A percentile compares a stretch with the other conserved stretches of the same genome.
Conservation (phyloP, 345 rosid genomes). For the Linum lewisii region DNA sequence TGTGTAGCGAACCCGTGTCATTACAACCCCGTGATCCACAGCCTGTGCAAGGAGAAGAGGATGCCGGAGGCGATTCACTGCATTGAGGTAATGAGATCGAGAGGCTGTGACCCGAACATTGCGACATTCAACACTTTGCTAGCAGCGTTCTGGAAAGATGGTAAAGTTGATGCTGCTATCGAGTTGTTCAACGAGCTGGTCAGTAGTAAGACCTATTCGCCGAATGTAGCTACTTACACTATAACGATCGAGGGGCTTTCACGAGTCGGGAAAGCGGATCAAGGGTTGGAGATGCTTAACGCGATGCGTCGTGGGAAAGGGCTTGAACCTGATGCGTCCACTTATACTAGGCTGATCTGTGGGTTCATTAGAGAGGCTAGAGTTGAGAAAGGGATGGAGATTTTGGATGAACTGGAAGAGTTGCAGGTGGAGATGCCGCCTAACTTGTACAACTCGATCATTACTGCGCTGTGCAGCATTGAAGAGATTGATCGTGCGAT, state of each 20-base stretch:
- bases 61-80: slow-evolving; percentile 74
- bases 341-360: slow-evolving; percentile 68
- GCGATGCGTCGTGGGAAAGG: slow-evolving; percentile 65
- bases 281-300: slow-evolving; percentile 51
- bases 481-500: slow-evolving; percentile 67
- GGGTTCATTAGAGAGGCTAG: slow-evolving; percentile 81
- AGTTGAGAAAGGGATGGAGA: slow-evolving; percentile 61
- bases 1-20: slow-evolving; percentile 69
- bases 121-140: slow-evolving; percentile 84
- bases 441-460: slow-evolving; percentile 55
- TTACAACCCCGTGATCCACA: slow-evolving; percentile 75
- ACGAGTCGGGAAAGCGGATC: slow-evolving; percentile 74
- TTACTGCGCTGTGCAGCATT: slow-evolving; percentile 68
- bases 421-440: slow-evolving; percentile 58
- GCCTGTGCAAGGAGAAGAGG: slow-evolving; percentile 79
- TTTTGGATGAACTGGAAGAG: slow-evolving; percentile 62
- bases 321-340: slow-evolving; percentile 61
- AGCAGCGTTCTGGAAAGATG: slow-evolving; percentile 80
- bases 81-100: slow-evolving; percentile 70
- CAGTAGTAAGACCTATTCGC: slow-evolving; percentile 59
- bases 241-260: slow-evolving; percentile 73
- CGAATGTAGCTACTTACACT: slow-evolving; percentile 68
- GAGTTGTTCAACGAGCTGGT: slow-evolving; percentile 67
- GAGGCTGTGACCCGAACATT: slow-evolving; percentile 84
- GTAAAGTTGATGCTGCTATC: slow-evolving; percentile 73